Conservation (phyloP, 257 asterid genomes). For the Solanum sparsipilum region DNA sequence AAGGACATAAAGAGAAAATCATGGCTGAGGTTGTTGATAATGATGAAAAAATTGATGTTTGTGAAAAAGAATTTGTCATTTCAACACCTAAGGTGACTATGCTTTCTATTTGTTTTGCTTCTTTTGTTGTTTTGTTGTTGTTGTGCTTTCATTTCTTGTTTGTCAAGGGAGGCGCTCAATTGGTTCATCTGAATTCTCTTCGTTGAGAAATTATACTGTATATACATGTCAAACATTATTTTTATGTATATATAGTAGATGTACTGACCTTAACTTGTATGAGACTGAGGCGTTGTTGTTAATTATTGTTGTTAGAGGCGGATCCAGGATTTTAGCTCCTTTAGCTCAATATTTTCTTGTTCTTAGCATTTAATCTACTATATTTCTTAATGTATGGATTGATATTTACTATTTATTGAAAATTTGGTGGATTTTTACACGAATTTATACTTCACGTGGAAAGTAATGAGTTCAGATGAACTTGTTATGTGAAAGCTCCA, state of each 20-base stretch:
- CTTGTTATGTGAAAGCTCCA: neutral
- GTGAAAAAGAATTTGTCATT: slow-evolving; percentile 20
- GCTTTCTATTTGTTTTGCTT: neutral
- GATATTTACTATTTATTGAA: neutral
- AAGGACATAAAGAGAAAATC: neutral
- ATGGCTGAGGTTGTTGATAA: neutral
- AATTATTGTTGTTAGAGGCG: neutral
- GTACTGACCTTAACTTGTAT: neutral
- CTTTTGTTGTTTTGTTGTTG: neutral
- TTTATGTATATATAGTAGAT: neutral
- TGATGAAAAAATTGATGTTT: neutral
- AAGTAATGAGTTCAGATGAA: neutral
- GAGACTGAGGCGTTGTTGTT: neutral
- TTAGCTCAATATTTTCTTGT: neutral
- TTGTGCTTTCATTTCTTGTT: neutral
- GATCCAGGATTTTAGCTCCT: neutral
- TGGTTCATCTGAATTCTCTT: neutral
- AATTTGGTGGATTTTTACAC: neutral
- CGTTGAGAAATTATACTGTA: neutral
- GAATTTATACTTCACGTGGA: neutral
- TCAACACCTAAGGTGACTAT: slow-evolving; percentile 14
- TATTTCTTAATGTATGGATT: neutral
- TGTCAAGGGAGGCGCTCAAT: neutral
- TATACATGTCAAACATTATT: neutral
- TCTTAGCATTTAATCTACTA: neutral